Evolutionary conservation across 2,329 filamentous ascomycete species (phyloP).

Genomic region (Cladosporium sp.): DNA sequence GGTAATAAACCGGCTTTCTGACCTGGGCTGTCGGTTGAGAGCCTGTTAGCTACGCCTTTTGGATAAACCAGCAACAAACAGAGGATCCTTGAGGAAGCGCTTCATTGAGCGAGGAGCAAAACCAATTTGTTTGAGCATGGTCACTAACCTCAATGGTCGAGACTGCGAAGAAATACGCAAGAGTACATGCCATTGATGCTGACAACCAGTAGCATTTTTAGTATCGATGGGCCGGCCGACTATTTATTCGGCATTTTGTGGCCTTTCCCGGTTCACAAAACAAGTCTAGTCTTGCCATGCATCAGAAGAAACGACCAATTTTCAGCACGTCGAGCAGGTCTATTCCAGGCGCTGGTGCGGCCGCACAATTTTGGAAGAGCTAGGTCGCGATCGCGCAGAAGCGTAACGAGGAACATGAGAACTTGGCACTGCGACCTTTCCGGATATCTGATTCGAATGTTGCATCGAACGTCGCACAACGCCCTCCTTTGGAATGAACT

Average conservation of each 20-base stretch:
- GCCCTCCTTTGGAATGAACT: too few relatives aligned
- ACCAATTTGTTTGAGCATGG: neutral
- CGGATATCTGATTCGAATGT: too few relatives aligned
- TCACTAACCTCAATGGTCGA: neutral
- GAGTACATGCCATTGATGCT: neutral
- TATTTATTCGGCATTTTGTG: too few relatives aligned
- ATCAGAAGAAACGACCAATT: neutral
- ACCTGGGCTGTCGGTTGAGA: too few relatives aligned
- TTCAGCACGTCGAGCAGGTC: neutral
- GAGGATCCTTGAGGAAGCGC: too few relatives aligned
- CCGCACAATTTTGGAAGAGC: neutral
- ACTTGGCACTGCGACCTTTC: too few relatives aligned
- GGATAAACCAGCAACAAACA: neutral
- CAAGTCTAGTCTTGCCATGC: neutral
- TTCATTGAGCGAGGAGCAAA: neutral
- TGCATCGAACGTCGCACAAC: too few relatives aligned
- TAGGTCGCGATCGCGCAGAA: neutral
- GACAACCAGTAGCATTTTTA: neutral
- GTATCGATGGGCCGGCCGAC: too few relatives aligned
- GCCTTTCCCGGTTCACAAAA: too few relatives aligned
- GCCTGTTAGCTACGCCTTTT: neutral
- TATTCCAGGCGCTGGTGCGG: neutral
- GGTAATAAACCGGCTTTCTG: too few relatives aligned
- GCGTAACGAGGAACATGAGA: too few relatives aligned
- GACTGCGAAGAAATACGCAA: neutral